phyloP scores from a whole-genome alignment of 805 yeast species.

The Cyberlindnera amylophila region DNA sequence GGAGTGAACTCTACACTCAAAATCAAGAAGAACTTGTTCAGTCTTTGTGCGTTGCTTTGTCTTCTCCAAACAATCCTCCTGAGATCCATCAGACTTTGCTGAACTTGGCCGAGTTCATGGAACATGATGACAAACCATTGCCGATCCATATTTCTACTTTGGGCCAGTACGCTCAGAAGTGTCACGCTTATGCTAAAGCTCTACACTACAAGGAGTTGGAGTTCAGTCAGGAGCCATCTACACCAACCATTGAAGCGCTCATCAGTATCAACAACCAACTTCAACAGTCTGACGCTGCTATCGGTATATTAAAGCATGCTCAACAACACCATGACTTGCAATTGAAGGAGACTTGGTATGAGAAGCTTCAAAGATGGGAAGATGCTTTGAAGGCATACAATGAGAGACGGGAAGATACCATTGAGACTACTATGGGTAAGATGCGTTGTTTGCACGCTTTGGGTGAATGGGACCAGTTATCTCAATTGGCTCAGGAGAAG shows the following conservation, averaged over 20 bases:
- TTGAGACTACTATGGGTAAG: conserved; percentile 93
- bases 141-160: conserved; percentile 88
- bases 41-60: conserved; percentile 79
- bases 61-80: conserved; percentile 90
- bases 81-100: conserved; percentile 89
- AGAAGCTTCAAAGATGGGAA: conserved; percentile 95
- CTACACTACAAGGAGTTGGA: conserved; percentile 93
- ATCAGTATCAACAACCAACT: conserved; percentile 90
- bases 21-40: conserved; percentile 87
- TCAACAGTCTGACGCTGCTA: conserved; percentile 97
- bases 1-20: conserved; percentile 87
- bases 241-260: conserved; percentile 86
- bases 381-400: conserved; percentile 91
- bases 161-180: conserved; percentile 89
- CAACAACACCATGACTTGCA: conserved; percentile 87
- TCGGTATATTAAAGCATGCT: conserved; percentile 93
- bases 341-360: conserved; percentile 96
- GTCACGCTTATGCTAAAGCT: conserved; percentile 98
- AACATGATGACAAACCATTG: conserved; percentile 91
- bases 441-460: conserved; percentile 97
- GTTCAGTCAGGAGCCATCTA: conserved; percentile 87
- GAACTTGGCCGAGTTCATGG: conserved; percentile 94
- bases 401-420: conserved; percentile 68
- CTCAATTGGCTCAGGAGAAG: conserved; percentile 78
- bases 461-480: conserved; percentile 97